phyloP scores from a whole-genome alignment of 768 basidiomycete genomes.

The Russula lepida region DNA sequence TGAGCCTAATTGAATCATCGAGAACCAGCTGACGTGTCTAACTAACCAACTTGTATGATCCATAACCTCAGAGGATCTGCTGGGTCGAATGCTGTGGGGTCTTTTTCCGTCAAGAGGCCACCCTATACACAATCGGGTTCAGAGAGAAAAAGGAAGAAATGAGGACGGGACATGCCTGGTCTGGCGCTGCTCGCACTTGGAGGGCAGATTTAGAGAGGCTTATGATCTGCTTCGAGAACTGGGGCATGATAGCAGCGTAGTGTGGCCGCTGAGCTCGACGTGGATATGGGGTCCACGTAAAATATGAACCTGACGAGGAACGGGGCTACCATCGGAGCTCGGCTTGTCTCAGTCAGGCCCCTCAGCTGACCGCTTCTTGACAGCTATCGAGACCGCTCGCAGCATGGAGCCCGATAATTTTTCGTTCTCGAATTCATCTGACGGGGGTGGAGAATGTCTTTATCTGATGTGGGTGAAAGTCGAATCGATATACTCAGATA shows the following conservation, averaged over 20 bases:
- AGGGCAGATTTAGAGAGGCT: background rate
- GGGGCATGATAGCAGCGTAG: slow-evolving; percentile 3
- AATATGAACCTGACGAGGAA: no score
- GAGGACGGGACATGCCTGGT: slow-evolving; percentile 11
- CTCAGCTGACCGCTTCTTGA: no score
- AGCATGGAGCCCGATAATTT: no score
- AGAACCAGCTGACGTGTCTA: background rate
- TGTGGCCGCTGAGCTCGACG: background rate
- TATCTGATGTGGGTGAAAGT: no score
- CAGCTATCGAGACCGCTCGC: no score
- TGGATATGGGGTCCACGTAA: background rate
- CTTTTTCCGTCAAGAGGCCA: slow-evolving; percentile 64
- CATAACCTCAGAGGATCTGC: slow-evolving; percentile 67
- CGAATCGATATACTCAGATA: no score
- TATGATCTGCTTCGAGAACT: slow-evolving; percentile 4
- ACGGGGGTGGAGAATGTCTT: no score
- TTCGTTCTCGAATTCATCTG: no score
- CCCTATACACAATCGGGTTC: slow-evolving; percentile 36
- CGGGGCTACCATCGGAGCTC: background rate
- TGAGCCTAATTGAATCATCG: background rate
- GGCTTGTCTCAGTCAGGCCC: no score
- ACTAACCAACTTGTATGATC: slow-evolving; percentile 71
- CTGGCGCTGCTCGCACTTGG: slow-evolving; percentile 12
- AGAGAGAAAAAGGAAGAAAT: no score
- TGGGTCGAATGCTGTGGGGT: slow-evolving; percentile 58